These are phyloP conservation scores for Termitomyces sp. DNA, from an alignment of 768 basidiomycete genomes.

Conservation along the genomic window DNA sequence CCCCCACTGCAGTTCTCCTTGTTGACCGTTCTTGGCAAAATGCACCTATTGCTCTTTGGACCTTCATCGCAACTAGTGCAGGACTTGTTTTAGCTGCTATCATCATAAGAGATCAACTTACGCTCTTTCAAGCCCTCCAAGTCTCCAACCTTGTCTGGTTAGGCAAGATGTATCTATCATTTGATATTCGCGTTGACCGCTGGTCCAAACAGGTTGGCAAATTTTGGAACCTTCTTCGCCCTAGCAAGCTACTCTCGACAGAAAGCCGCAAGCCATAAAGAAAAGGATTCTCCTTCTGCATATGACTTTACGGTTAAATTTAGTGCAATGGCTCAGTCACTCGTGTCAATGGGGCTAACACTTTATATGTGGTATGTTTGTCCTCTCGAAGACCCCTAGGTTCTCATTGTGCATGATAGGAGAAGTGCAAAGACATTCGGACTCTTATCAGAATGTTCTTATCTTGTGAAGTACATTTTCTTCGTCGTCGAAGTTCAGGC, in stretches of 20 bases:
- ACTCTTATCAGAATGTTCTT: conserved; percentile 24
- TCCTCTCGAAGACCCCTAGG: neutral
- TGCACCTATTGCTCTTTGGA: conserved; percentile 38
- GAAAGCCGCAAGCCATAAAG: conserved; percentile 24
- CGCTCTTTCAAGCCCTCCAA: conserved; percentile 38
- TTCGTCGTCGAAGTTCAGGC: conserved; percentile 31
- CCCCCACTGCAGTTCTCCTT: conserved; percentile 27
- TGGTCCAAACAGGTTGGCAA: conserved; percentile 31
- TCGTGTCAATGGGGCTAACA: conserved; percentile 36
- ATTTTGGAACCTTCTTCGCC: conserved; percentile 39
- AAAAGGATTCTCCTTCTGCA: conserved; percentile 1
- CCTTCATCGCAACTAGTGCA: conserved; percentile 39
- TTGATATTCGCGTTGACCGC: neutral
- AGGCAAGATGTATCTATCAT: conserved; percentile 1
- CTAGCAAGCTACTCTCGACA: conserved; percentile 39
- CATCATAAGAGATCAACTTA: conserved; percentile 29
- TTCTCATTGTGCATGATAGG: conserved; percentile 20
- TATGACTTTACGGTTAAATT: conserved; percentile 33
- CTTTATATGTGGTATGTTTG: conserved; percentile 33
- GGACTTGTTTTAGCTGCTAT: conserved; percentile 38
- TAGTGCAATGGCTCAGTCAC: conserved; percentile 35
- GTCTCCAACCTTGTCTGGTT: conserved; percentile 41
- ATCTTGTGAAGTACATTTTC: conserved; percentile 30
- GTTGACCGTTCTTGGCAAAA: conserved; percentile 39
- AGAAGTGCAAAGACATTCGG: conserved; percentile 27